Evolutionary conservation across 345 rosid genomes (phyloP).

Genomic region (Eucalyptus sp.): DNA sequence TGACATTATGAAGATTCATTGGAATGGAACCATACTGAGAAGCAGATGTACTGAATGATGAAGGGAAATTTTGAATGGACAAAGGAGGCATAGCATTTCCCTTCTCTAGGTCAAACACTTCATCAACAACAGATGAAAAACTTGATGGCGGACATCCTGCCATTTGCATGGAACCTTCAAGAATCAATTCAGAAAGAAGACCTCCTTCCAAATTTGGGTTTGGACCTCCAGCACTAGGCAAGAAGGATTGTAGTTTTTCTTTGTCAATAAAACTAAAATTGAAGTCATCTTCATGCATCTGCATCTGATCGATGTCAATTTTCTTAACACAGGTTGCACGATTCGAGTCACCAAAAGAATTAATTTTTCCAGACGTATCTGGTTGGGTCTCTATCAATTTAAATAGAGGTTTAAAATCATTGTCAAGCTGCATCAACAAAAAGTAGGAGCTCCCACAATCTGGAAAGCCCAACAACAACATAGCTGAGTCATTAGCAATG

Average conservation of each 20-base stretch:
- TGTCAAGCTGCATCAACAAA: constrained; percentile 83
- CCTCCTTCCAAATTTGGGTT: constrained; percentile 40
- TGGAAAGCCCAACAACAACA: constrained; percentile 86
- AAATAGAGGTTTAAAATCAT: constrained; percentile 84
- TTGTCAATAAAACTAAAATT: constrained; percentile 51
- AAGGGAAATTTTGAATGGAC: constrained; percentile 28
- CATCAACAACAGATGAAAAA: constrained; percentile 85
- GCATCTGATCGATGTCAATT: constrained; percentile 78
- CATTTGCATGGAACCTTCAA: constrained; percentile 39
- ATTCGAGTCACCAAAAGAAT: constrained; percentile 39
- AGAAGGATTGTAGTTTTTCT: constrained; percentile 34
- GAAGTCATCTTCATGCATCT: constrained; percentile 75
- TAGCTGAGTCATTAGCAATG: constrained; percentile 40
- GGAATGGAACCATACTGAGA: constrained; percentile 42
- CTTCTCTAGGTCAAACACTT: constrained; percentile 83
- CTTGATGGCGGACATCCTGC: constrained; percentile 41
- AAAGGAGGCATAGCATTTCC: constrained; percentile 36
- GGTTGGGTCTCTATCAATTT: constrained; percentile 57
- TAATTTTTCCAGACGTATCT: constrained; percentile 43
- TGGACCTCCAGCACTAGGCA: constrained; percentile 30
- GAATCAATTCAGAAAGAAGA: constrained; percentile 41
- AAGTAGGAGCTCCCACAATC: constrained; percentile 76
- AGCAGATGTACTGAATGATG: constrained; percentile 33
- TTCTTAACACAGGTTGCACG: constrained; percentile 48
- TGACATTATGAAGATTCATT: constrained; percentile 23